Percentiles rank a stretch among this genome's conserved stretches.
Evolutionary conservation across 2,329 filamentous ascomycete species (phyloP).

Genomic region (Chaetoscypha palmicola): DNA sequence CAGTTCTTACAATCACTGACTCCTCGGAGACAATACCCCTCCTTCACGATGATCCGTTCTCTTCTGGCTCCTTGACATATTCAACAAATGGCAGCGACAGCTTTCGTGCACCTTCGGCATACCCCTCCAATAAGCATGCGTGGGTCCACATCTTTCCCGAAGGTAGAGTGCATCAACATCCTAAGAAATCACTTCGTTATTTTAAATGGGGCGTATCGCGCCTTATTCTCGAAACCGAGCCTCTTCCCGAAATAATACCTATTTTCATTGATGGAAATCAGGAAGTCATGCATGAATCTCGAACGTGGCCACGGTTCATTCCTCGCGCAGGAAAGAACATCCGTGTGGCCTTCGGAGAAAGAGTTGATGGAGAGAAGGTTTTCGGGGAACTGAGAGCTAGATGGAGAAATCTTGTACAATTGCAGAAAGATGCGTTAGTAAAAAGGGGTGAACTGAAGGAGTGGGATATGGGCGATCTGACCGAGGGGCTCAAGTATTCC

Average conservation of each 20-base stretch:
- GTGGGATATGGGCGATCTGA: conserved; percentile 51
- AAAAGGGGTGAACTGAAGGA: conserved; percentile 27
- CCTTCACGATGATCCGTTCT: conserved; percentile 42
- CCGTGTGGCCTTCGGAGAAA: conserved; percentile 71
- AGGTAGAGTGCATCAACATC: conserved; percentile 85
- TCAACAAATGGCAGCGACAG: conserved; percentile 60
- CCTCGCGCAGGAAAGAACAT: conserved; percentile 68
- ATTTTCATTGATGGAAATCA: conserved; percentile 94
- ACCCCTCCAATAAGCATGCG: conserved; percentile 59
- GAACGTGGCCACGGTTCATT: conserved; percentile 71
- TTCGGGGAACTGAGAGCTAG: conserved; percentile 71
- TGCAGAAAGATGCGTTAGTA: conserved; percentile 39
- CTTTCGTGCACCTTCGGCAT: conserved; percentile 66
- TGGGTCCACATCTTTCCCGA: conserved; percentile 98
- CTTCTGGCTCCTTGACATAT: conserved; percentile 43
- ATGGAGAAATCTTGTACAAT: conserved; percentile 63
- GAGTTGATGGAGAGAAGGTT: conserved; percentile 61
- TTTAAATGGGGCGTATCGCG: conserved; percentile 97
- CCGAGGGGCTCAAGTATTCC: conserved; percentile 58
- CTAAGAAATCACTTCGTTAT: conserved; percentile 75
- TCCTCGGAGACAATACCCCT: background rate
- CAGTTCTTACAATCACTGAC: conserved; percentile 24
- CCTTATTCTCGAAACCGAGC: conserved; percentile 82
- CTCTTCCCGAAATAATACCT: conserved; percentile 80
- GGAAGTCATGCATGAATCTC: conserved; percentile 77